A percentile compares a stretch with the other conserved stretches of the same genome.
phyloP scores from a whole-genome alignment of 2,329 filamentous ascomycete species.

The Calonectria pauciramosa region DNA sequence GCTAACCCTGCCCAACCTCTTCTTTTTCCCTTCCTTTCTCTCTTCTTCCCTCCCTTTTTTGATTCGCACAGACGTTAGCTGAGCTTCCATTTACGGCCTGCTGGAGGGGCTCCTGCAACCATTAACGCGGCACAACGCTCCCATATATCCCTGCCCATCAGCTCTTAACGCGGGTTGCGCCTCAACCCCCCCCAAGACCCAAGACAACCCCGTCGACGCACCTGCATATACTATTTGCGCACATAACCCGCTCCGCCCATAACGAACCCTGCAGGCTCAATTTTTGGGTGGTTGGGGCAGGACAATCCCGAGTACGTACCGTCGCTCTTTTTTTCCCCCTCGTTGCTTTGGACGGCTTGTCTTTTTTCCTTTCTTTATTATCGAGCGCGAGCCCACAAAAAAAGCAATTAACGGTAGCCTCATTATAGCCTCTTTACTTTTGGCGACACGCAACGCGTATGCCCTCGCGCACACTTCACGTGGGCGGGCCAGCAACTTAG shows the following conservation, averaged over 20 bases:
- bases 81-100: neutral
- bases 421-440: neutral
- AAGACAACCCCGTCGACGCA: slow-evolving; percentile 7
- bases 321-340: neutral
- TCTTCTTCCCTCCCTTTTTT: neutral
- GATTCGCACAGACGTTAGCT: neutral
- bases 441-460: slow-evolving; percentile 25
- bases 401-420: slow-evolving; percentile 5
- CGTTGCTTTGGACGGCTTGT: neutral
- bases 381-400: slow-evolving; percentile 11
- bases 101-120: neutral
- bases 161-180: slow-evolving; percentile 11
- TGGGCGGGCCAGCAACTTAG: neutral
- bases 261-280: slow-evolving; percentile 15
- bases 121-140: slow-evolving; percentile 2
- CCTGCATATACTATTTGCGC: slow-evolving; percentile 5
- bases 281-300: slow-evolving; percentile 17
- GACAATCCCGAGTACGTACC: neutral
- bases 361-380: neutral
- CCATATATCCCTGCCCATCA: slow-evolving; percentile 10
- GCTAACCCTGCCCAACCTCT: neutral
- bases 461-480: slow-evolving; percentile 7
- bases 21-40: neutral
- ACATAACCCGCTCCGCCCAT: slow-evolving; percentile 17
- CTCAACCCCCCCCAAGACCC: neutral